A percentile compares a stretch with the other conserved stretches of the same genome.
phyloP scores from a whole-genome alignment of 495 filamentous ascomycete species.

The Friedmanniomyces endolithicus region DNA sequence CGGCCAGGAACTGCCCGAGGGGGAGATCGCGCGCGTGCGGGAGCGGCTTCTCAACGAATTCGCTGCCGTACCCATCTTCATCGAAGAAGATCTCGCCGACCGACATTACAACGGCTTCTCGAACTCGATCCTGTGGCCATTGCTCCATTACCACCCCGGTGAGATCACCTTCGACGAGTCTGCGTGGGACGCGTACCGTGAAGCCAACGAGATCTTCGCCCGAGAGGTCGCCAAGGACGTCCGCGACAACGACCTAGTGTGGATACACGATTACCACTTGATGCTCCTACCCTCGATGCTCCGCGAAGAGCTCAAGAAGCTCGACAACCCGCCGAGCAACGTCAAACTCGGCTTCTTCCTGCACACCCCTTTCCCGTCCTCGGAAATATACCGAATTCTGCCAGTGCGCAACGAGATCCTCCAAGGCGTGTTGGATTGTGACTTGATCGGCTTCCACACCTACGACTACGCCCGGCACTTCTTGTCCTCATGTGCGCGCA shows the following conservation, averaged over 20 bases:
- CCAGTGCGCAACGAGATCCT: constrained; percentile 77
- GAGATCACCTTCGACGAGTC: constrained; percentile 84
- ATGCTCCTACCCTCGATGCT: constrained; percentile 84
- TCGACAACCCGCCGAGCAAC: constrained; percentile 44
- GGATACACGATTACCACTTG: constrained; percentile 95
- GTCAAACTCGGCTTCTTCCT: constrained; percentile 91
- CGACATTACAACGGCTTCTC: constrained; percentile 52
- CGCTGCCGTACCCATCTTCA: constrained; percentile 42
- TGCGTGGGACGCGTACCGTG: constrained; percentile 73
- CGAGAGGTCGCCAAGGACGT: constrained; percentile 60
- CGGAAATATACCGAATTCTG: constrained; percentile 81
- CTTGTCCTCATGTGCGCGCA: constrained; percentile 68
- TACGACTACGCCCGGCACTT: constrained; percentile 91
- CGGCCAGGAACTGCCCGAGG: constrained; percentile 54
- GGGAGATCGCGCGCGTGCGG: constrained; percentile 31
- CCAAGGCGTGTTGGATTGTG: constrained; percentile 66
- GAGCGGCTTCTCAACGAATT: constrained; percentile 36
- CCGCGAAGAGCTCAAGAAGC: constrained; percentile 56
- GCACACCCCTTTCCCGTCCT: constrained; percentile 87
- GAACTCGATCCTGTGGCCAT: constrained; percentile 88
- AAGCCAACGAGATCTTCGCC: constrained; percentile 79
- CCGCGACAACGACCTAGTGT: constrained; percentile 69
- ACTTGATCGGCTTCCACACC: constrained; percentile 88
- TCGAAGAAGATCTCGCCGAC: constrained; percentile 42
- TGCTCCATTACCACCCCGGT: constrained; percentile 90